Conservation (phyloP, 2,329 filamentous ascomycete genomes). For the Penicillium sclerotiorum region DNA sequence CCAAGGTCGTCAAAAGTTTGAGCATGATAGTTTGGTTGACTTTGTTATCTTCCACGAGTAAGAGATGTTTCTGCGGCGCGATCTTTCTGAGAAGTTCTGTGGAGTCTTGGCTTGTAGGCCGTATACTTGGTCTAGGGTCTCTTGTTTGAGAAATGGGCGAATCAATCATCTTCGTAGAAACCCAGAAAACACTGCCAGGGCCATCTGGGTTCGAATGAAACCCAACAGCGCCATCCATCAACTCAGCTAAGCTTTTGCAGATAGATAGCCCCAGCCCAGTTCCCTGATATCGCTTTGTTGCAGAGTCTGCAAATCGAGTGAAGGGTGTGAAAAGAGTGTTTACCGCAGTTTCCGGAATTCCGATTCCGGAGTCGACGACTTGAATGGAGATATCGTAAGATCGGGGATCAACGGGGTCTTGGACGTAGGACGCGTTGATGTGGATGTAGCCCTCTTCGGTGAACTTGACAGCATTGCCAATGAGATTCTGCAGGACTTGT, state of each 20-base stretch:
- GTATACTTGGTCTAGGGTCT: constrained; percentile 18
- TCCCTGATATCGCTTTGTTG: constrained; percentile 58
- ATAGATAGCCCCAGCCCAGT: constrained; percentile 62
- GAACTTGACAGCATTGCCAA: constrained; percentile 65
- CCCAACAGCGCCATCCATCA: constrained; percentile 59
- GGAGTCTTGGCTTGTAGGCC: constrained; percentile 16
- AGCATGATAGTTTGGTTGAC: constrained; percentile 48
- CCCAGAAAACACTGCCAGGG: constrained; percentile 57
- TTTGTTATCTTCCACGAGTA: constrained; percentile 48
- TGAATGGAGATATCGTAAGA: constrained; percentile 54
- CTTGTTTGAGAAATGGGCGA: constrained; percentile 31
- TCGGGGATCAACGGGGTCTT: constrained; percentile 43
- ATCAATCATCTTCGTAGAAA: constrained; percentile 49
- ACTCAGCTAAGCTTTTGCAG: constrained; percentile 58
- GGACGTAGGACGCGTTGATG: constrained; percentile 45
- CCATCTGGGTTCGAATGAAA: constrained; percentile 49
- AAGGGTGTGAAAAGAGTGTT: constrained; percentile 59
- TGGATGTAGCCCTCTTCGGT: constrained; percentile 59
- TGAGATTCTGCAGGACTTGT: constrained; percentile 64
- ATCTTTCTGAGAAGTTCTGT: constrained; percentile 38
- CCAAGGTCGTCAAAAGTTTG: constrained; percentile 41
- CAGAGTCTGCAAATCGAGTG: constrained; percentile 57
- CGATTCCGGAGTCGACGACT: constrained; percentile 59
- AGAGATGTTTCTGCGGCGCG: constrained; percentile 44
- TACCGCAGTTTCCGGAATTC: constrained; percentile 50